Percentiles rank a stretch among this genome's conserved stretches.
phyloP scores from a whole-genome alignment of 805 yeast species.

The Ogataea pilisensis region DNA sequence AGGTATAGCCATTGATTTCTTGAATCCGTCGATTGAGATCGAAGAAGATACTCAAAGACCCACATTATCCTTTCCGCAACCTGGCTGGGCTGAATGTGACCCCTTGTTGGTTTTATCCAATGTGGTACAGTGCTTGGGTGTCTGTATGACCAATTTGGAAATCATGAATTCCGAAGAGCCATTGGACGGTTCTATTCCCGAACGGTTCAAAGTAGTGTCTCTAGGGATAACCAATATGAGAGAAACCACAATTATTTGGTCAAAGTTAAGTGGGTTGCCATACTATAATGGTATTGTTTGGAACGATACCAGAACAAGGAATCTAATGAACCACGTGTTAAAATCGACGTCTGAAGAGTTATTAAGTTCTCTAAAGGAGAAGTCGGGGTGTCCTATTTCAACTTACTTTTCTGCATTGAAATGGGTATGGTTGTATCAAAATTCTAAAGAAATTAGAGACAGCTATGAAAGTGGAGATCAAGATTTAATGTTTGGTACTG shows the following conservation, averaged over 20 bases:
- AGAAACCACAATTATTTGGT: constrained; percentile 91
- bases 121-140: constrained; percentile 74
- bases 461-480: constrained; percentile 70
- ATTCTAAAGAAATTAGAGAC: constrained; percentile 59
- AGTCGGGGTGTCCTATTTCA: constrained; percentile 82
- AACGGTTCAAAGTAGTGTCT: constrained; percentile 52
- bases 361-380: constrained; percentile 53
- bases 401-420: constrained; percentile 91
- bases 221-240: constrained; percentile 95
- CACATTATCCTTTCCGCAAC: constrained; percentile 71
- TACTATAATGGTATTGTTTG: constrained; percentile 88
- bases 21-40: constrained; percentile 52
- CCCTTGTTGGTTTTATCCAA: constrained; percentile 79
- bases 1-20: constrained; percentile 59
- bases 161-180: constrained; percentile 46
- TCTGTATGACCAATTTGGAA: constrained; percentile 54
- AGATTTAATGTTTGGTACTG: constrained; percentile 84
- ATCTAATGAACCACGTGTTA: constrained; percentile 60
- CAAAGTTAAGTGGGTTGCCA: constrained; percentile 75
- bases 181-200: constrained; percentile 27
- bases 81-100: constrained; percentile 94
- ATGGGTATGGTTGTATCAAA: constrained; percentile 83
- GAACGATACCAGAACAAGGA: constrained; percentile 89
- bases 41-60: constrained; percentile 58
- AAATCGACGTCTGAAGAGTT: constrained; percentile 48